A percentile compares a stretch with the other conserved stretches of the same genome.
These are phyloP conservation scores for Tetracentron sinense DNA, from an alignment of 164 flowering plant species.

Conservation along the genomic window DNA sequence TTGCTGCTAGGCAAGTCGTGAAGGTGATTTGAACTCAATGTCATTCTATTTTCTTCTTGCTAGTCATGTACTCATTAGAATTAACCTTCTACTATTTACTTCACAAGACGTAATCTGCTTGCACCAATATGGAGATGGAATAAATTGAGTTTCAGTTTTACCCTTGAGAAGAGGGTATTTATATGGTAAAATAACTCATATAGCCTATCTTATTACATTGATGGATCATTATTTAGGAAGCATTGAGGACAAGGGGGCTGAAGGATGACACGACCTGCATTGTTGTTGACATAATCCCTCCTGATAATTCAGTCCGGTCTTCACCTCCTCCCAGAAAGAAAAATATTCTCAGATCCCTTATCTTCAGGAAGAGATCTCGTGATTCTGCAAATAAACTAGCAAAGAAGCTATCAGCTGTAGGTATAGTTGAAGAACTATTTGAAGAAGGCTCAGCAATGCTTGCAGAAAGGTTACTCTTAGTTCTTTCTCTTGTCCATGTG, in stretches of 20 bases:
- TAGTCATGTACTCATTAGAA: neutral
- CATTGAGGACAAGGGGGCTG: slow-evolving; percentile 69
- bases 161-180: too few species aligned
- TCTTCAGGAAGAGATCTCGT: slow-evolving; percentile 53
- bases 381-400: slow-evolving; percentile 50
- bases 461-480: slow-evolving; percentile 64
- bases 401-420: slow-evolving; percentile 66
- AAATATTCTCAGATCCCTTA: slow-evolving; percentile 50
- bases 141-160: neutral
- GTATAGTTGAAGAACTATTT: slow-evolving; percentile 79
- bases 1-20: slow-evolving; percentile 85
- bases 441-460: slow-evolving; percentile 98
- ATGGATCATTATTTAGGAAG: slow-evolving; percentile 45
- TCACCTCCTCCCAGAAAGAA: slow-evolving; percentile 56
- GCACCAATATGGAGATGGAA: neutral
- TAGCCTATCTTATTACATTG: slow-evolving; percentile 4
- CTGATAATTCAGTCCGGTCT: slow-evolving; percentile 39
- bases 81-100: neutral
- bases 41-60: neutral
- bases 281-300: slow-evolving; percentile 86
- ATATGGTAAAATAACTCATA: neutral
- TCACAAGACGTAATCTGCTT: neutral
- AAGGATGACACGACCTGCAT: slow-evolving; percentile 93
- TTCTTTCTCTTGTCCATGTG: neutral
- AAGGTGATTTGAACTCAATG: slow-evolving; percentile 45